Conservation (phyloP, 2,329 filamentous ascomycete species). For the Gyromitra esculenta region DNA sequence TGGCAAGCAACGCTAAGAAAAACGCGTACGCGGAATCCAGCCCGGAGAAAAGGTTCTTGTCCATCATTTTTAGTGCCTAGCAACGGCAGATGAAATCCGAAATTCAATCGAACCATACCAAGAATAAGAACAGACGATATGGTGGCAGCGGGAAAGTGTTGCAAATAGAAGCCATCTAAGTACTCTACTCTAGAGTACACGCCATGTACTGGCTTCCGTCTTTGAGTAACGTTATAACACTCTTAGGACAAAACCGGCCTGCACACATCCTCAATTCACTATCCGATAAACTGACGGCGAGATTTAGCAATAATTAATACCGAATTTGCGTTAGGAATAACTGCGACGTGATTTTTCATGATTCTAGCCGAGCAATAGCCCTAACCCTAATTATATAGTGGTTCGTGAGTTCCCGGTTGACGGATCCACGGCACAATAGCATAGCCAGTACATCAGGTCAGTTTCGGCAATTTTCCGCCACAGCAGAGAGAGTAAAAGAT, state of each 20-base stretch:
- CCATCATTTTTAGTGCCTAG: neutral
- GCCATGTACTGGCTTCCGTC: neutral
- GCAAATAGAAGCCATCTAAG: neutral
- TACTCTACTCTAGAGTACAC: neutral
- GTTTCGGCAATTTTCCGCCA: neutral
- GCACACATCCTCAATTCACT: too few relatives aligned
- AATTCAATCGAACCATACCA: neutral
- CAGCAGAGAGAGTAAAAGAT: too few relatives aligned
- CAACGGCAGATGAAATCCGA: neutral
- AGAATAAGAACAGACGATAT: neutral
- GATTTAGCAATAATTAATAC: too few relatives aligned
- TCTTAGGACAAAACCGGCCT: neutral
- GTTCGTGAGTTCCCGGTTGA: neutral
- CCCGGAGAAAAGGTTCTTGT: neutral
- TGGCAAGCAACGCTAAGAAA: slow-evolving; percentile 21
- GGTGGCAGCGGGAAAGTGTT: too few relatives aligned
- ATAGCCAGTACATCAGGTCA: neutral
- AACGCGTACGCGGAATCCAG: neutral
- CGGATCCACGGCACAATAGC: slow-evolving; percentile 28
- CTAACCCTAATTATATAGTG: neutral
- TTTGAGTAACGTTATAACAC: neutral
- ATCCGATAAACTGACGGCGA: too few relatives aligned
- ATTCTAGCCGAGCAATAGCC: neutral
- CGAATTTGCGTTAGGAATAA: neutral
- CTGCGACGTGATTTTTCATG: slow-evolving; percentile 26